phyloP scores from a whole-genome alignment of 371 early-diverging fungal genomes.

The Haplosporangium sp. region DNA sequence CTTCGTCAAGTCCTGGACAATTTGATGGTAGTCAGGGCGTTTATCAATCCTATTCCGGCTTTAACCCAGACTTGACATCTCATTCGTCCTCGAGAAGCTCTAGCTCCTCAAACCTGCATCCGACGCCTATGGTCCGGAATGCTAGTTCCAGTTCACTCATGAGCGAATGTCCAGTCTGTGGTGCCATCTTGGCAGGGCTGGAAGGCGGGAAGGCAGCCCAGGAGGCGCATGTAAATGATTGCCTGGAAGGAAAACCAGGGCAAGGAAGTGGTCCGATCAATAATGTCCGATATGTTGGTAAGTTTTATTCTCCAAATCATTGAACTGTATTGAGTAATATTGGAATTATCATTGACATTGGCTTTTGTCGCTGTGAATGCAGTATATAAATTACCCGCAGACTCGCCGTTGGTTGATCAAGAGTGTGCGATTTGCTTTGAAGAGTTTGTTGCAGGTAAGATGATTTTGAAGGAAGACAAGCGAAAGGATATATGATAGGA shows the following conservation, averaged over 20 bases:
- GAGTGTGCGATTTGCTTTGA: constrained; percentile 95
- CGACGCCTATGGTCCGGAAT: constrained; percentile 56
- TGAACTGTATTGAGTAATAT: background rate
- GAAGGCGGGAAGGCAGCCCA: constrained; percentile 67
- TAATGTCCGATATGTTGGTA: constrained; percentile 78
- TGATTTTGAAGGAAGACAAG: too few relatives aligned
- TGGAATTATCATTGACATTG: background rate
- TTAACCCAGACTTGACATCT: constrained; percentile 20
- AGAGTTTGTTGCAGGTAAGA: constrained; percentile 78
- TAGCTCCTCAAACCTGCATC: constrained; percentile 41
- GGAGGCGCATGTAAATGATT: constrained; percentile 84
- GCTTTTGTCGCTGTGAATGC: background rate
- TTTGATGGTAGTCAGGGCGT: constrained; percentile 18
- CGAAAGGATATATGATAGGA: too few relatives aligned
- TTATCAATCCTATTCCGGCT: constrained; percentile 12
- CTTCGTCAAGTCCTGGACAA: constrained; percentile 8
- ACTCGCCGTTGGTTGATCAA: constrained; percentile 72
- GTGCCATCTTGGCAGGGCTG: constrained; percentile 56
- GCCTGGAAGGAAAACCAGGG: constrained; percentile 66
- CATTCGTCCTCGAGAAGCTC: constrained; percentile 52
- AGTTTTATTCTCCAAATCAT: constrained; percentile 32
- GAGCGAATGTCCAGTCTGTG: constrained; percentile 89
- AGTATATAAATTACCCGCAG: constrained; percentile 69
- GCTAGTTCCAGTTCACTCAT: constrained; percentile 69
- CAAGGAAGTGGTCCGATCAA: constrained; percentile 59